Percentiles rank a stretch among this genome's conserved stretches.
phyloP scores from a whole-genome alignment of 169 alveolate species.

The Blepharisma undulans region DNA sequence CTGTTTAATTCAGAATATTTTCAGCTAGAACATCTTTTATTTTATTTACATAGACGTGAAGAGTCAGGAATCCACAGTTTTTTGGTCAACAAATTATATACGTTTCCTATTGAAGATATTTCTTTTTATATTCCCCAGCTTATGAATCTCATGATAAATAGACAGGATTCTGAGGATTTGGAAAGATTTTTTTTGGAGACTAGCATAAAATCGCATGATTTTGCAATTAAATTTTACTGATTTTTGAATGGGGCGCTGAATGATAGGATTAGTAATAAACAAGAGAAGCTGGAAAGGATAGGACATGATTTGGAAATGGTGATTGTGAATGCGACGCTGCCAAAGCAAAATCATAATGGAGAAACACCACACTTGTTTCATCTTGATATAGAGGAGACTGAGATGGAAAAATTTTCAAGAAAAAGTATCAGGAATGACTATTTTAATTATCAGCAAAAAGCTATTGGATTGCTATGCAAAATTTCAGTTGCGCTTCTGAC shows the following conservation, averaged over 20 bases:
- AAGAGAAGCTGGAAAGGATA: neutral
- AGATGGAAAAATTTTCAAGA: slow-evolving; percentile 4
- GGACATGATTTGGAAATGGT: slow-evolving; percentile 29
- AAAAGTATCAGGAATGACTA: slow-evolving; percentile 16
- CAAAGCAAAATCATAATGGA: neutral
- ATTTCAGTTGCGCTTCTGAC: slow-evolving; percentile 1
- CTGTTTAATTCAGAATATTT: slow-evolving; percentile 31
- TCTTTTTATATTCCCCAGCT: slow-evolving; percentile 31
- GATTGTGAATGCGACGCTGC: slow-evolving; percentile 30
- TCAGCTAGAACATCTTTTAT: neutral
- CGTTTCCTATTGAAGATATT: neutral
- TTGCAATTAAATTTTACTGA: slow-evolving; percentile 28
- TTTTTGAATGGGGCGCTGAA: neutral
- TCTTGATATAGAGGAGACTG: neutral
- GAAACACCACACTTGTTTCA: slow-evolving; percentile 34
- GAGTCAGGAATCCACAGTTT: slow-evolving; percentile 12
- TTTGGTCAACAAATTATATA: slow-evolving; percentile 16
- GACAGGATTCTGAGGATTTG: neutral
- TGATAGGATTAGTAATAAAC: neutral
- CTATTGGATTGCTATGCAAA: slow-evolving; percentile 6
- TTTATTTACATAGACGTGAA: neutral
- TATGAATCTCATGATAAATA: neutral
- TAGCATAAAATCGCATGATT: neutral
- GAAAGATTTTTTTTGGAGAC: neutral
- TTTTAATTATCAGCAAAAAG: neutral